Conservation (phyloP, 179 eudicot species). For the Amaranthus tricolor region DNA sequence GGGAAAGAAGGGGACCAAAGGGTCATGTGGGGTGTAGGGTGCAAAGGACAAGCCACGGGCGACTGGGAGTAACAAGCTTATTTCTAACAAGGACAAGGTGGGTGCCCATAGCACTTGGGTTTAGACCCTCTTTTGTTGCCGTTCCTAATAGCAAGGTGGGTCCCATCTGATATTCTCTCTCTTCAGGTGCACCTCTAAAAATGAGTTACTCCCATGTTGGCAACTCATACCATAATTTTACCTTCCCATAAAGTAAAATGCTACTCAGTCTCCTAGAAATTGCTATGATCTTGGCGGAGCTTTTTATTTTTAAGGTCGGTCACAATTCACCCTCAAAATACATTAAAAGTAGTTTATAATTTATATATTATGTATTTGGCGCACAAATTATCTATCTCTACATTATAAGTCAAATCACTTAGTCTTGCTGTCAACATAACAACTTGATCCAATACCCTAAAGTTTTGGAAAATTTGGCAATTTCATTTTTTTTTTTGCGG, state of each 20-base stretch:
- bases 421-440: too few relatives aligned
- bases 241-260: not conserved
- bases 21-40: constrained; percentile 44
- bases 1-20: constrained; percentile 19
- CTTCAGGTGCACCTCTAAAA: constrained; percentile 20
- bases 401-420: too few relatives aligned
- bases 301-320: too few relatives aligned
- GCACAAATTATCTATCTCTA: too few relatives aligned
- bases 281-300: too few relatives aligned
- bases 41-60: constrained; percentile 41
- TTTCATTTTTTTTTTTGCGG: too few relatives aligned
- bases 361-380: too few relatives aligned
- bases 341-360: too few relatives aligned
- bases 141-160: constrained; percentile 37
- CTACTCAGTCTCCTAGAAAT: too few relatives aligned
- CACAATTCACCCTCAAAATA: too few relatives aligned
- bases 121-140: constrained; percentile 34
- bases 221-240: not conserved
- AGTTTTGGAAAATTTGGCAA: too few relatives aligned
- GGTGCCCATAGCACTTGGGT: constrained; percentile 41
- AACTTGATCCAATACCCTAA: too few relatives aligned
- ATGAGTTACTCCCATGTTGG: constrained; percentile 7
- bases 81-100: constrained; percentile 33
- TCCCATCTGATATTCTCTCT: constrained; percentile 24
- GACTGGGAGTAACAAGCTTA: constrained; percentile 27